Percentiles rank a stretch among this genome's conserved stretches.
Conservation (phyloP, 257 asterid genomes). For the Solanum sparsipilum region DNA sequence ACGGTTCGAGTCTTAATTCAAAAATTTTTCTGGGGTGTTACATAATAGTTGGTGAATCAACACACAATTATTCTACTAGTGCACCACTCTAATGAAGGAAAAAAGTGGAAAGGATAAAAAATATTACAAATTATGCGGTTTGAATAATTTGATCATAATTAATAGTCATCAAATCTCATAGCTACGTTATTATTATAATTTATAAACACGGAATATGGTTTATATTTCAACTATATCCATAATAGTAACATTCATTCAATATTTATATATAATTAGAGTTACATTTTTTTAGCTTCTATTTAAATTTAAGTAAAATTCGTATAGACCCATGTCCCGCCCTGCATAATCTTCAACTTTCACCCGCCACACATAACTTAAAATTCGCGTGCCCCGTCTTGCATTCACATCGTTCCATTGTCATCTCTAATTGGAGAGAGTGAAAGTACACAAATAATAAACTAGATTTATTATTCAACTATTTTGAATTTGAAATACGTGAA, state of each 20-base stretch:
- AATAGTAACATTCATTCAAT: neutral
- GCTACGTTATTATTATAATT: neutral
- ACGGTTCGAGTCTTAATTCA: too few relatives aligned
- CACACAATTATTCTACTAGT: too few relatives aligned
- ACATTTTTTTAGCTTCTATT: neutral
- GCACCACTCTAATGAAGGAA: neutral
- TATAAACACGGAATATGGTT: neutral
- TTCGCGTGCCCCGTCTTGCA: neutral
- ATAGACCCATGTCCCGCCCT: too few relatives aligned
- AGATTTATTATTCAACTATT: neutral
- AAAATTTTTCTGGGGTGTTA: too few relatives aligned
- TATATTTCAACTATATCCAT: neutral
- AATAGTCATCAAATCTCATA: neutral
- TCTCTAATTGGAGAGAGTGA: neutral
- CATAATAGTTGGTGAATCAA: neutral
- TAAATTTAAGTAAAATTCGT: neutral
- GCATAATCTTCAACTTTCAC: neutral
- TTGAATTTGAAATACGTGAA: neutral
- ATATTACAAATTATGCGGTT: neutral
- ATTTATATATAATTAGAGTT: neutral
- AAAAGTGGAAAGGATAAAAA: neutral
- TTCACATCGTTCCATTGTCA: neutral
- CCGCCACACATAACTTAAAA: neutral
- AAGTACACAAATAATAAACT: neutral
- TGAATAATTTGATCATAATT: neutral